These are phyloP conservation scores for Rhinocladiella similis DNA, from an alignment of 2,329 filamentous ascomycete species.

Conservation along the genomic window DNA sequence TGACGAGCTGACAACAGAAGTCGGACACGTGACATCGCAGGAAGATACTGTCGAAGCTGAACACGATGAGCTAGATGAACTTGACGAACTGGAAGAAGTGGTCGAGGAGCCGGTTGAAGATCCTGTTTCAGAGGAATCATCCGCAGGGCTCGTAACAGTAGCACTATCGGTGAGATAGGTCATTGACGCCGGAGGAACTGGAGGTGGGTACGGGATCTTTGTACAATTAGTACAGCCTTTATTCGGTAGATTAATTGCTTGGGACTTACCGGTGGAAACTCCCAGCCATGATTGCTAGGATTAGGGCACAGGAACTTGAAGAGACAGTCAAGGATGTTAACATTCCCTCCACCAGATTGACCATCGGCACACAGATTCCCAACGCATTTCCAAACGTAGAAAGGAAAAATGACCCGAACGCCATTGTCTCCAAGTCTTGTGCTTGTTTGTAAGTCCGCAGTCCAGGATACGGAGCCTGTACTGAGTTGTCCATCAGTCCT, in stretches of 20 bases:
- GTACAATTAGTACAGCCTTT: no score
- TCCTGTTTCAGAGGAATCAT: neutral
- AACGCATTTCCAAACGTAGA: constrained; percentile 6
- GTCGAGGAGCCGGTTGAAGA: neutral
- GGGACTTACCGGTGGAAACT: neutral
- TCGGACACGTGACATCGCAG: constrained; percentile 2
- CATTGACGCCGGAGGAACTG: neutral
- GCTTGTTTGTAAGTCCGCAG: neutral
- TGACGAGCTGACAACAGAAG: neutral
- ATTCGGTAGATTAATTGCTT: no score
- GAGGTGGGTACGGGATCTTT: neutral
- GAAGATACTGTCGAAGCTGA: neutral
- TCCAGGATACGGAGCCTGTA: neutral
- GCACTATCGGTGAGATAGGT: neutral
- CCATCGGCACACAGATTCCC: constrained; percentile 5
- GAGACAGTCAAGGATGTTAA: constrained; percentile 2
- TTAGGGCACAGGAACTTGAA: neutral
- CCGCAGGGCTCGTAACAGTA: neutral
- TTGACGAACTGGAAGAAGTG: neutral
- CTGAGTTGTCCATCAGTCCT: neutral
- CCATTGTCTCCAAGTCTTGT: neutral
- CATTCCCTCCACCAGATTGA: neutral
- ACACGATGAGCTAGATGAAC: neutral
- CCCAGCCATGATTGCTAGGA: constrained; percentile 1
- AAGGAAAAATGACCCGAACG: constrained; percentile 5